Conservation (phyloP, 2,329 filamentous ascomycete genomes). For the Fusarium metavorans region DNA sequence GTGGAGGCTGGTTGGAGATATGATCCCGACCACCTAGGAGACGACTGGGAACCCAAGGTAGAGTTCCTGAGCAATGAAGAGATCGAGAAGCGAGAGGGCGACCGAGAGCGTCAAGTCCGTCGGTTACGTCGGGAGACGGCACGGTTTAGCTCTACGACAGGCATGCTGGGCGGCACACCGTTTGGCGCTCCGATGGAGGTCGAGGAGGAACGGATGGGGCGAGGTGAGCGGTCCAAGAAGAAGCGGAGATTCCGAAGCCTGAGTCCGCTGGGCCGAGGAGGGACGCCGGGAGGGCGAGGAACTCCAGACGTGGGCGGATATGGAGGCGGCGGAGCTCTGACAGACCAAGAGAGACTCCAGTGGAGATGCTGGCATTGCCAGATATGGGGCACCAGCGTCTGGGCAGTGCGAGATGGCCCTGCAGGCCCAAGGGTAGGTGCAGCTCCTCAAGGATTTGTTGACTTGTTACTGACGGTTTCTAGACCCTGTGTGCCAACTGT, state of each 20-base stretch:
- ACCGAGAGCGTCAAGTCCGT: constrained; percentile 90
- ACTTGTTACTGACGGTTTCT: constrained; percentile 26
- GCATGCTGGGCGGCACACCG: constrained; percentile 82
- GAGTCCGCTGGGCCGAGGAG: constrained; percentile 77
- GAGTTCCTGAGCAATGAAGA: constrained; percentile 91
- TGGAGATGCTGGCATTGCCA: constrained; percentile 93
- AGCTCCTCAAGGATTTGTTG: background rate
- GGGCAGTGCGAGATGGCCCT: constrained; percentile 94
- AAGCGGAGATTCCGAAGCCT: constrained; percentile 92
- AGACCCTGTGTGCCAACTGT: constrained; percentile 94
- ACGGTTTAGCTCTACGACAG: constrained; percentile 87
- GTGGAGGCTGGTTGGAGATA: constrained; percentile 92
- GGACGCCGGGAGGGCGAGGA: constrained; percentile 76
- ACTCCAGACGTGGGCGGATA: constrained; percentile 84
- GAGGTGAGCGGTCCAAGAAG: constrained; percentile 94
- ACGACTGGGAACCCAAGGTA: constrained; percentile 86
- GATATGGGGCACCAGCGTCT: constrained; percentile 90
- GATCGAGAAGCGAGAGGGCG: constrained; percentile 95
- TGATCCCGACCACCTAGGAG: constrained; percentile 88
- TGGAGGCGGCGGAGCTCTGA: constrained; percentile 77
- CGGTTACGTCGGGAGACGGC: constrained; percentile 91
- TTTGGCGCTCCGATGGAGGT: constrained; percentile 66
- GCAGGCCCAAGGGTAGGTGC: constrained; percentile 80
- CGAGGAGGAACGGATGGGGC: constrained; percentile 86
- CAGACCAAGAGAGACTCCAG: constrained; percentile 80